These are phyloP conservation scores for Neurospora sp. DNA, from an alignment of 495 filamentous ascomycete genomes.

Conservation along the genomic window DNA sequence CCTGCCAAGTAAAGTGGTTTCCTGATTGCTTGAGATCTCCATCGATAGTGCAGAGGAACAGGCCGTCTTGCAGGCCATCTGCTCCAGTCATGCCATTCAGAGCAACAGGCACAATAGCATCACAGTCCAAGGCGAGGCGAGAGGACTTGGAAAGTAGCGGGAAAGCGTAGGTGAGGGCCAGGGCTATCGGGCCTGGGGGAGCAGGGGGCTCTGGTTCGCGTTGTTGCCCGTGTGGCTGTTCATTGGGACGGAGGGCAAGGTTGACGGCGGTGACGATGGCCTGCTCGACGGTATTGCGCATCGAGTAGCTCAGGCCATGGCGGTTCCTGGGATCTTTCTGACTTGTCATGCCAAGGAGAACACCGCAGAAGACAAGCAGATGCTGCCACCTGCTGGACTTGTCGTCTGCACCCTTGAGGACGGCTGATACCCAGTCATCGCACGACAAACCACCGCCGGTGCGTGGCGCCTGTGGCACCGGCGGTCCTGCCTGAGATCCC, in stretches of 20 bases:
- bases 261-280: conserved; percentile 74
- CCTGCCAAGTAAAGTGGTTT: conserved; percentile 63
- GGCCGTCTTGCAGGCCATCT: conserved; percentile 74
- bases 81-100: conserved; percentile 52
- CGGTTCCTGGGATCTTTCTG: conserved; percentile 49
- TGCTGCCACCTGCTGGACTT: conserved; percentile 83
- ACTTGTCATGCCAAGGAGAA: conserved; percentile 61
- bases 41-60: conserved; percentile 71
- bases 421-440: conserved; percentile 76
- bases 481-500: neutral
- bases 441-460: conserved; percentile 41
- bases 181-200: conserved; percentile 49
- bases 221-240: conserved; percentile 19
- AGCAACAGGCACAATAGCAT: conserved; percentile 62
- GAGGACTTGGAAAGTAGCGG: conserved; percentile 54
- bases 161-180: conserved; percentile 74
- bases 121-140: conserved; percentile 54
- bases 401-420: conserved; percentile 77
- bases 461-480: conserved; percentile 14
- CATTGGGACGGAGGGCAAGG: conserved; percentile 44
- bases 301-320: conserved; percentile 47
- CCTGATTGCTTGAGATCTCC: conserved; percentile 57
- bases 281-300: conserved; percentile 63
- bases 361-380: conserved; percentile 65
- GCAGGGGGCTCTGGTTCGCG: conserved; percentile 37